Evolutionary conservation across 345 rosid genomes (phyloP).

Genomic region (Cardamine resedifolia): DNA sequence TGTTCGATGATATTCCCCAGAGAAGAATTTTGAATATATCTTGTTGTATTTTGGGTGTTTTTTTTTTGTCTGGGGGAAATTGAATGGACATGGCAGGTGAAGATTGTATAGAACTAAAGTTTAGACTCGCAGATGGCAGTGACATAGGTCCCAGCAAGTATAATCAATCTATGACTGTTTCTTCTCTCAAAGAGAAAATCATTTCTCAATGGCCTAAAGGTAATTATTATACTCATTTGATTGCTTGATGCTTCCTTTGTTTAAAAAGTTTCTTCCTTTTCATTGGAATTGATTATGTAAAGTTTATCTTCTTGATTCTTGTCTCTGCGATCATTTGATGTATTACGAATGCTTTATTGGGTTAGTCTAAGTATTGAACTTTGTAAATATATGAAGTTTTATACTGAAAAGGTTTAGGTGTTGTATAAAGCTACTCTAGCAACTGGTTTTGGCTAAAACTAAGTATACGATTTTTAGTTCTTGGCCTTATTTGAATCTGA

Average conservation of each 20-base stretch:
- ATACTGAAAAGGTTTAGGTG: conserved; percentile 2
- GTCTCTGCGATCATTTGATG: conserved; percentile 1
- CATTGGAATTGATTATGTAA: background rate
- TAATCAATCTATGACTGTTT: conserved; percentile 54
- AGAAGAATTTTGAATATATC: conserved; percentile 13
- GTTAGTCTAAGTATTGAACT: conserved; percentile 8
- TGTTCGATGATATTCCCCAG: conserved; percentile 26
- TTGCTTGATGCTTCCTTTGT: background rate
- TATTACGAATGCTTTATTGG: background rate
- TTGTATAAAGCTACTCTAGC: background rate
- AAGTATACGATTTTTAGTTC: no score
- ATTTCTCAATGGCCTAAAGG: conserved; percentile 68
- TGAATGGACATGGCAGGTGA: conserved; percentile 44
- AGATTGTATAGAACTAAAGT: conserved; percentile 59
- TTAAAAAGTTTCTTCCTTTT: background rate
- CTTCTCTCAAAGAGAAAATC: conserved; percentile 63
- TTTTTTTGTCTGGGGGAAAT: background rate
- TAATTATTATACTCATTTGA: conserved; percentile 17
- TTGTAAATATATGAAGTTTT: no score
- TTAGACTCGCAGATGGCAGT: conserved; percentile 64
- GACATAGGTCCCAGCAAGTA: conserved; percentile 67
- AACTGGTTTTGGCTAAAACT: background rate
- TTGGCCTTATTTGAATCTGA: conserved; percentile 2
- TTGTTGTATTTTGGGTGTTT: background rate
- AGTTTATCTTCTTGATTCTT: background rate